These are phyloP conservation scores for Xylaria sp. DNA, from an alignment of 2,329 filamentous ascomycete species.

Conservation along the genomic window DNA sequence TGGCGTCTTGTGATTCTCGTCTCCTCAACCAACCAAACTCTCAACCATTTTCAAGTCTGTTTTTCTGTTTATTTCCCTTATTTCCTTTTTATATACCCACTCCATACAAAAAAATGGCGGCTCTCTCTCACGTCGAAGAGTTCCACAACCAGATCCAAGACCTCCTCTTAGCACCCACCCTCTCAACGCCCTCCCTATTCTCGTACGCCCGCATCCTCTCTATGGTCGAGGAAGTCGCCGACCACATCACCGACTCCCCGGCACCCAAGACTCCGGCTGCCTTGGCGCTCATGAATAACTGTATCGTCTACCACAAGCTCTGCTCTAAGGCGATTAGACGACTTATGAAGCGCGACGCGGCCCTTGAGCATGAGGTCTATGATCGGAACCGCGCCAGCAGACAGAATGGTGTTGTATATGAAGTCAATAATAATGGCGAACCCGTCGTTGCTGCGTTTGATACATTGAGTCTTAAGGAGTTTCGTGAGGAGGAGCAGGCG, in stretches of 20 bases:
- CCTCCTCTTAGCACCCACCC: background rate
- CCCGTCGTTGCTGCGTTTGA: conserved; percentile 5
- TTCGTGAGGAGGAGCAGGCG: background rate
- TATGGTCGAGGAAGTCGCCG: background rate
- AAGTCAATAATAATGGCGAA: background rate
- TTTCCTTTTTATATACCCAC: background rate
- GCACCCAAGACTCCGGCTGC: background rate
- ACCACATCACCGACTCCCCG: background rate
- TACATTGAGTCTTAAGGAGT: conserved; percentile 4
- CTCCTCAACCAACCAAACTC: background rate
- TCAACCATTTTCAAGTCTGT: background rate
- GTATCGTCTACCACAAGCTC: background rate
- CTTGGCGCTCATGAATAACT: background rate
- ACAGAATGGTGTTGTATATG: too few relatives aligned
- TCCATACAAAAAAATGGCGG: background rate
- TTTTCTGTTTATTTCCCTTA: background rate
- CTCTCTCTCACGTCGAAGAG: background rate
- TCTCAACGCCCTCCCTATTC: background rate
- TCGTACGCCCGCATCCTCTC: conserved; percentile 2
- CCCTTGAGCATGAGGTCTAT: conserved; percentile 1
- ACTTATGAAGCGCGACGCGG: background rate
- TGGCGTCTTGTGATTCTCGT: background rate
- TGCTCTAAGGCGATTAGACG: background rate
- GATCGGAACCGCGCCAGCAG: background rate
- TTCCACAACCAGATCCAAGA: background rate